Percentiles rank a stretch among this genome's conserved stretches.
These are phyloP conservation scores for Castanea mollissima DNA, from an alignment of 306 rosid genomes.

Conservation along the genomic window DNA sequence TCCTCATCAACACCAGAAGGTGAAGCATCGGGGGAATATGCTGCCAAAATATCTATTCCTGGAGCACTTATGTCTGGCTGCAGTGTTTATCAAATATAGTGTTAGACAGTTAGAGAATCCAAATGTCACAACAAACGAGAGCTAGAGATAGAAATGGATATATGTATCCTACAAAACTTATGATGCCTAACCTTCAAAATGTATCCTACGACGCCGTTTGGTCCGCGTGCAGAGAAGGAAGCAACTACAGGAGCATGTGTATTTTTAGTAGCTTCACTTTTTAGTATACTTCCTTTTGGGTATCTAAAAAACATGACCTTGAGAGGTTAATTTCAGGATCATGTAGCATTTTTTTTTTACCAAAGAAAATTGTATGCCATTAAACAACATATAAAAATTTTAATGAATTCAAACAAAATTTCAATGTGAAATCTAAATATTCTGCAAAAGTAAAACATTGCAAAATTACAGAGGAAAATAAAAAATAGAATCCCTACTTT, in stretches of 20 bases:
- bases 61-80: slow-evolving; percentile 37
- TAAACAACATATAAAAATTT: no score
- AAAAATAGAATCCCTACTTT: not conserved
- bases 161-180: no score
- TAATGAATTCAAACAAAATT: no score
- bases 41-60: slow-evolving; percentile 26
- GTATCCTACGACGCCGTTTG: slow-evolving; percentile 1
- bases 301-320: not conserved
- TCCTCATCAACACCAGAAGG: not conserved
- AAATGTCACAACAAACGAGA: no score
- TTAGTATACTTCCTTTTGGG: not conserved
- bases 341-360: no score
- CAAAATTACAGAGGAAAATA: no score
- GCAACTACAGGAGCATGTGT: slow-evolving; percentile 13
- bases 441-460: no score
- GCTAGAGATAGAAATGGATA: no score
- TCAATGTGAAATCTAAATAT: no score
- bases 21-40: slow-evolving; percentile 14
- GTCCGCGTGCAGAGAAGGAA: slow-evolving; percentile 37
- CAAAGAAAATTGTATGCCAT: no score
- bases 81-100: not conserved
- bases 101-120: not conserved
- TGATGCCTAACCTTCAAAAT: slow-evolving; percentile 16
- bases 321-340: no score
- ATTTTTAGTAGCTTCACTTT: not conserved